Percentiles rank a stretch among this genome's conserved stretches.
Evolutionary conservation across 805 yeast genomes (phyloP).

Genomic region (Wickerhamomyces xylosicus): DNA sequence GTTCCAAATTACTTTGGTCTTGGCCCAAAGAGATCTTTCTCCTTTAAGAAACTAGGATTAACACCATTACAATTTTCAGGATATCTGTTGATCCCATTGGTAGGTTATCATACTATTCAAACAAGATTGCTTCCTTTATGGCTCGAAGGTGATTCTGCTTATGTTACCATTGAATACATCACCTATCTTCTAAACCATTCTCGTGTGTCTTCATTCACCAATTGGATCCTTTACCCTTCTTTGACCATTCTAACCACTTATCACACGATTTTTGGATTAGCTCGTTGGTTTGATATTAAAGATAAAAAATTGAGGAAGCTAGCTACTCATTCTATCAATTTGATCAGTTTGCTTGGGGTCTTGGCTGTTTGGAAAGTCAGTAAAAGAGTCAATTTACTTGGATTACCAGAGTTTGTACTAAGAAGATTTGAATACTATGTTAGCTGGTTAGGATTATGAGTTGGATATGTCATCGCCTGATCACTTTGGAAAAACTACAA

Average conservation of each 20-base stretch:
- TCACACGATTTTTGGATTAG: constrained; percentile 45
- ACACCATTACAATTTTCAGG: constrained; percentile 57
- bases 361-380: constrained; percentile 22
- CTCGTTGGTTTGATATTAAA: constrained; percentile 33
- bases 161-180: constrained; percentile 42
- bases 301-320: constrained; percentile 28
- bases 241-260: constrained; percentile 33
- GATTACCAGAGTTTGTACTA: background rate
- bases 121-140: constrained; percentile 39
- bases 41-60: constrained; percentile 33
- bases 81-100: constrained; percentile 34
- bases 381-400: constrained; percentile 2
- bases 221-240: constrained; percentile 22
- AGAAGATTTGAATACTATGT: background rate
- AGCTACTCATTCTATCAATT: constrained; percentile 32
- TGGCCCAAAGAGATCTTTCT: constrained; percentile 38
- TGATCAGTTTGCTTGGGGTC: constrained; percentile 26
- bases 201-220: constrained; percentile 17
- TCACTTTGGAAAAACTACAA: background rate
- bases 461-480: too few species aligned
- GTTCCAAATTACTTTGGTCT: constrained; percentile 39
- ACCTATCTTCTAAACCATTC: constrained; percentile 25
- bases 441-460: background rate
- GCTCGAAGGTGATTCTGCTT: constrained; percentile 56
- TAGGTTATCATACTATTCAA: constrained; percentile 35